These are phyloP conservation scores for Dalbergia oliveri DNA, from an alignment of 306 rosid genomes.

Conservation along the genomic window DNA sequence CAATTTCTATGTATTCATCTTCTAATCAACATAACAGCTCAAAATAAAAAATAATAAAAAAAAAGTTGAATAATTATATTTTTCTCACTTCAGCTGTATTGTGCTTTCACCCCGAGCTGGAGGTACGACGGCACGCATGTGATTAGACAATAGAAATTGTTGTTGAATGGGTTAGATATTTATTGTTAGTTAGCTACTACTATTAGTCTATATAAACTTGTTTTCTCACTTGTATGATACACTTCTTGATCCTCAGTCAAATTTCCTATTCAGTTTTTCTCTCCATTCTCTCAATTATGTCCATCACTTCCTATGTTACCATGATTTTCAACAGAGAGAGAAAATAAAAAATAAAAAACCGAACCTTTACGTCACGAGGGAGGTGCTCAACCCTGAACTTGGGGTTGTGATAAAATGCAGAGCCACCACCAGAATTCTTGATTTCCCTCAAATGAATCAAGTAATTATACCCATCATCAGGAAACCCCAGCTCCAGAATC, in stretches of 20 bases:
- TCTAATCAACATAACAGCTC: background rate
- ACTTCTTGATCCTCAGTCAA: too few relatives aligned
- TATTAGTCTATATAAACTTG: too few relatives aligned
- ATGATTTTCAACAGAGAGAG: background rate
- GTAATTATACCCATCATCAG: constrained; percentile 94
- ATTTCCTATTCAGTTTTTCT: too few relatives aligned
- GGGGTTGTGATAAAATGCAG: constrained; percentile 71
- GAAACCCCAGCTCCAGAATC: constrained; percentile 88
- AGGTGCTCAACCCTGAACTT: constrained; percentile 72
- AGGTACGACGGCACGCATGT: too few relatives aligned
- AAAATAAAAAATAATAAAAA: background rate
- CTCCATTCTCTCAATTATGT: too few relatives aligned
- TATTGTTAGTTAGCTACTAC: too few relatives aligned
- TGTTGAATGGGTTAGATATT: too few relatives aligned
- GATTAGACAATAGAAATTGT: too few relatives aligned
- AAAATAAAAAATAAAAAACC: background rate
- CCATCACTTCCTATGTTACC: too few relatives aligned
- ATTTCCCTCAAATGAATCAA: constrained; percentile 80
- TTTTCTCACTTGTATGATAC: too few relatives aligned
- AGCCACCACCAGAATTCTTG: constrained; percentile 82
- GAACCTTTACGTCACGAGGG: constrained; percentile 82
- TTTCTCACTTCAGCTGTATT: too few relatives aligned
- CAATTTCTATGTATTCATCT: background rate
- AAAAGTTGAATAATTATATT: background rate
- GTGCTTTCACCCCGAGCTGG: too few relatives aligned